Conservation (phyloP, 148 eudicot genomes). For the Rhododendron ovatum region DNA sequence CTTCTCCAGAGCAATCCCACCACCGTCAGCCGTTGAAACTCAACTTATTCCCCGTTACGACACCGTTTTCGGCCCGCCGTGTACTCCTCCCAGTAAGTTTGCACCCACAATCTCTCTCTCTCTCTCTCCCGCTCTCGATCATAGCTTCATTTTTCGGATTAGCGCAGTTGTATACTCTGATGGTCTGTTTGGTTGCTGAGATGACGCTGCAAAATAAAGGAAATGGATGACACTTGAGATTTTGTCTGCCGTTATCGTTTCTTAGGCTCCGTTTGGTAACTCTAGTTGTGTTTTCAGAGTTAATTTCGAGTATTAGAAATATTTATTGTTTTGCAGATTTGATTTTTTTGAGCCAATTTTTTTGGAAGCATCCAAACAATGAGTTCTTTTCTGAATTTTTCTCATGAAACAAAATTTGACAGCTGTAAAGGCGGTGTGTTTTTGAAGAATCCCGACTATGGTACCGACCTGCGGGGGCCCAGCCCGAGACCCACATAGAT, state of each 20-base stretch:
- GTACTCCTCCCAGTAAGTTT: conserved; percentile 5
- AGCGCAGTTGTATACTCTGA: not conserved
- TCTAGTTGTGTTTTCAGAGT: not conserved
- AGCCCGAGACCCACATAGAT: not conserved
- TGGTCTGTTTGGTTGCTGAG: conserved; percentile 7
- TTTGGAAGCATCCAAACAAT: not conserved
- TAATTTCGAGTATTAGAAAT: not conserved
- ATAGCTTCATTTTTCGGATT: not conserved
- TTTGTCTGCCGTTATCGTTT: not conserved
- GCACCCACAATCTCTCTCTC: not conserved
- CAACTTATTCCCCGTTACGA: not conserved
- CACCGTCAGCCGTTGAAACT: not conserved
- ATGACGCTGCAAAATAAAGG: not conserved
- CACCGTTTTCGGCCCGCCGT: not conserved
- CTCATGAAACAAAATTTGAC: not conserved
- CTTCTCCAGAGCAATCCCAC: not conserved
- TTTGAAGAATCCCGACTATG: not conserved
- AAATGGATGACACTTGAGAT: not conserved
- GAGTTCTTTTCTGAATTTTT: not conserved
- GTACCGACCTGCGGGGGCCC: not conserved
- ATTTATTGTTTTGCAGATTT: not conserved
- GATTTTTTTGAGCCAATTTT: not conserved
- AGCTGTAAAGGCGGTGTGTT: not conserved
- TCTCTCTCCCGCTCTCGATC: not conserved
- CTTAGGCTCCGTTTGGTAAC: not conserved